Evolutionary conservation across 2,329 filamentous ascomycete genomes (phyloP).

Genomic region (Amylocarpus encephaloides): DNA sequence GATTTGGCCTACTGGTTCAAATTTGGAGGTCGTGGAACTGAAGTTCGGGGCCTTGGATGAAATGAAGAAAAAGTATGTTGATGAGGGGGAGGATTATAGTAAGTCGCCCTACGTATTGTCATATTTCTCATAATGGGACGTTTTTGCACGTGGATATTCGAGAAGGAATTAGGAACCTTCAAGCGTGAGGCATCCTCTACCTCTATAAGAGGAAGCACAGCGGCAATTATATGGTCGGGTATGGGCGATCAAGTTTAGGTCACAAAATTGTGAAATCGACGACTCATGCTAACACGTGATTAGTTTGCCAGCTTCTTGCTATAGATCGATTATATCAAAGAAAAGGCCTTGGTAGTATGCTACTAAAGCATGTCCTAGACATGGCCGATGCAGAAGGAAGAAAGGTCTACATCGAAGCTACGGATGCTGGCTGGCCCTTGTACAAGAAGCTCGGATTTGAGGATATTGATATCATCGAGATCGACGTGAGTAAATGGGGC

Average conservation of each 20-base stretch:
- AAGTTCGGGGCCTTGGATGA: constrained; percentile 30
- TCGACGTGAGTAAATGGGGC: constrained; percentile 27
- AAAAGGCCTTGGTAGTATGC: constrained; percentile 32
- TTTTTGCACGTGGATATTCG: not conserved
- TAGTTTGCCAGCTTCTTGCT: constrained; percentile 34
- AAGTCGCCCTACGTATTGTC: constrained; percentile 7
- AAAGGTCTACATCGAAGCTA: constrained; percentile 36
- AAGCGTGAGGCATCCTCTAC: not conserved
- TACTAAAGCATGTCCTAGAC: constrained; percentile 33
- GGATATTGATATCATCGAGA: constrained; percentile 30
- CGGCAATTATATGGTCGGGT: too few species aligned
- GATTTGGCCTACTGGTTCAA: constrained; percentile 29
- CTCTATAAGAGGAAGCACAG: not conserved
- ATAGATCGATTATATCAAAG: constrained; percentile 33
- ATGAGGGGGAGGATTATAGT: constrained; percentile 33
- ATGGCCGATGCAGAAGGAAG: constrained; percentile 32
- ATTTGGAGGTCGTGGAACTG: constrained; percentile 23
- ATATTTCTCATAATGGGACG: not conserved
- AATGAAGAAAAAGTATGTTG: constrained; percentile 28
- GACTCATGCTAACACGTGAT: constrained; percentile 3
- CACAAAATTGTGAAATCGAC: too few species aligned
- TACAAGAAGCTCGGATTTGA: constrained; percentile 36
- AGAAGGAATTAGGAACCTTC: not conserved
- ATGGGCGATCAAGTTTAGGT: too few species aligned
- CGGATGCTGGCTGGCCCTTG: constrained; percentile 31